Base-by-base conservation (phyloP, 2,329 filamentous ascomycete genomes). In the Teratosphaeria nubilosa region DNA sequence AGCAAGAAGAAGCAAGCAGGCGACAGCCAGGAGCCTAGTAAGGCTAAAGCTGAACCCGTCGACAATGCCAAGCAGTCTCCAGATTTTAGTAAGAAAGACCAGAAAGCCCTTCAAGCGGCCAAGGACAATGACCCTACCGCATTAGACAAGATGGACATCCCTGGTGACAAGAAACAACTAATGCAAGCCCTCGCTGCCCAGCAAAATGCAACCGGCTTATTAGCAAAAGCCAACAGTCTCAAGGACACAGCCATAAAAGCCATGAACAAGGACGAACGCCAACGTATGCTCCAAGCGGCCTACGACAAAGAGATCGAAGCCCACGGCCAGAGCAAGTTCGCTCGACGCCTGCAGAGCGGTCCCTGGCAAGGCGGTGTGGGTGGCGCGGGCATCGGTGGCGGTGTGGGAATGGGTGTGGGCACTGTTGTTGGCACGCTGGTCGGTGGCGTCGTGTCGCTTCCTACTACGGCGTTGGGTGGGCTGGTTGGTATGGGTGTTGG, bases 341-440 rank as follows among this genome's bases (percentile, higher is more conserved):
- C 70, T 2, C 53, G 59, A 20, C 56, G 68, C 20, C 53, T 71
- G 58, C 62, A 67, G 48, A 65, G 61, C 13, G 69, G 76, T 1
- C 70, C 72, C 1, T 76, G 75, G 58, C 74, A 76, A 59, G 75
- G 75, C 1, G 68, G 69, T 1, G 65, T 70, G 13, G 75, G 72
- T 6, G 75, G 75, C 1, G 75, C 71, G 0, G 75, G 75, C 0
- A 76, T 77, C 22, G 75, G 75, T 0, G 71, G 69, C 16, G 74
- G 72, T 7, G 72, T 75, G 2, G 71, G 71, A 1, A 66, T 73
- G 22, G 75, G 75, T 0, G 58, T 77, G 20, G 75, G 75, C 0
- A 74, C 74, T 0, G 69, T 75, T 0, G 72, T 77, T 0, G 75
- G 75, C 0, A 74, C 73, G 13, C 50, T 76, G 14, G 72, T 75